These are phyloP conservation scores for Nidularia pulvinata DNA, from an alignment of 768 basidiomycete species.

Conservation along the genomic window DNA sequence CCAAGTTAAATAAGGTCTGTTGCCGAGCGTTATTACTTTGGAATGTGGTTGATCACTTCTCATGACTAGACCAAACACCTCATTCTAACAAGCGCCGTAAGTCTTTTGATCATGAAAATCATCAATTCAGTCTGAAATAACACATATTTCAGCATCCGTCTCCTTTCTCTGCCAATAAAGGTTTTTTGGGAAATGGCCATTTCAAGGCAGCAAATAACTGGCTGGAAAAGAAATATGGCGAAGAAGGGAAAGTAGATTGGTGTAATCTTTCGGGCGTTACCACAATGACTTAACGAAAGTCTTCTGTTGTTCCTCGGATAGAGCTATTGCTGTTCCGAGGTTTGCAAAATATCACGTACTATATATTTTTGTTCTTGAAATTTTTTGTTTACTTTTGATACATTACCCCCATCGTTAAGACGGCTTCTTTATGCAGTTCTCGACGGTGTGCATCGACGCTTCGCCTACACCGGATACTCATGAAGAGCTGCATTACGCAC, in stretches of 20 bases:
- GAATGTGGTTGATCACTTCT: neutral
- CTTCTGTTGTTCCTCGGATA: neutral
- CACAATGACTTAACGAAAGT: neutral
- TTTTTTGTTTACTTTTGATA: too few species aligned
- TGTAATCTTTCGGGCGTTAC: constrained; percentile 26
- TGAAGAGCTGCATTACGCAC: too few species aligned
- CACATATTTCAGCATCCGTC: constrained; percentile 70
- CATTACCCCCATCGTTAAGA: too few species aligned
- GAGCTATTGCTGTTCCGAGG: neutral
- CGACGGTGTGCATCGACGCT: too few species aligned
- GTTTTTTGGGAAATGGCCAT: constrained; percentile 90
- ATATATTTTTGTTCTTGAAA: too few species aligned
- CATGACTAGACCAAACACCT: constrained; percentile 69
- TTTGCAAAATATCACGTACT: neutral
- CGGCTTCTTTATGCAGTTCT: too few species aligned
- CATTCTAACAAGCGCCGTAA: constrained; percentile 73
- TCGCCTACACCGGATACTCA: too few species aligned
- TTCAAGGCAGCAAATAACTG: constrained; percentile 88
- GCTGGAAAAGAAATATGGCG: constrained; percentile 79
- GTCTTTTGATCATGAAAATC: constrained; percentile 18
- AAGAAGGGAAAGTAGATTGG: constrained; percentile 75
- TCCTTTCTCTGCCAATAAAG: constrained; percentile 73
- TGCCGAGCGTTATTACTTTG: neutral
- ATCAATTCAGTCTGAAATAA: too few species aligned
- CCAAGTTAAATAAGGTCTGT: constrained; percentile 70